A percentile compares a stretch with the other conserved stretches of the same genome.
Conservation (phyloP, 1,284 basidiomycete genomes). For the Mycosarcoma mackinlayi region DNA sequence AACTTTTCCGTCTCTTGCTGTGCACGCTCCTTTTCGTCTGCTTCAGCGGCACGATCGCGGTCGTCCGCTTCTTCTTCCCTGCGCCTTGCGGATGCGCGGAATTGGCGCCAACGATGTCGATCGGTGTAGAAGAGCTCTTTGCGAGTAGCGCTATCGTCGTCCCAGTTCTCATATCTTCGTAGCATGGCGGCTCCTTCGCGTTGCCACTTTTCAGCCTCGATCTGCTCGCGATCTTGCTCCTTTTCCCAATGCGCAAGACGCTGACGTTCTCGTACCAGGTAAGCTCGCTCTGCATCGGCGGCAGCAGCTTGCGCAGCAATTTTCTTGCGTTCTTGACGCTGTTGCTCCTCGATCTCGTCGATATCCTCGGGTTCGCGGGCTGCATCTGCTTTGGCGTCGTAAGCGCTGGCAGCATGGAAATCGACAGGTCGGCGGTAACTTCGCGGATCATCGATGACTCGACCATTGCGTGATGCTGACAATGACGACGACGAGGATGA, state of each 20-base stretch:
- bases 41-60: slow-evolving; percentile 37
- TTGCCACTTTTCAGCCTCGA: slow-evolving; percentile 35
- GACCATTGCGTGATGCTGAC: slow-evolving; percentile 19
- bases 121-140: slow-evolving; percentile 56
- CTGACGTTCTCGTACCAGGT: slow-evolving; percentile 42
- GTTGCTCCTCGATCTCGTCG: slow-evolving; percentile 42
- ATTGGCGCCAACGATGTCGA: slow-evolving; percentile 57
- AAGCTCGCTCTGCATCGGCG: slow-evolving; percentile 47
- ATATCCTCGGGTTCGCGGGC: slow-evolving; percentile 50
- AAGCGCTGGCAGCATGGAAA: slow-evolving; percentile 41
- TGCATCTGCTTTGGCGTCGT: slow-evolving; percentile 17
- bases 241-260: slow-evolving; percentile 59
- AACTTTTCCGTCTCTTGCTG: slow-evolving; percentile 59
- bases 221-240: slow-evolving; percentile 29
- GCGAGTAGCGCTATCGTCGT: slow-evolving; percentile 29
- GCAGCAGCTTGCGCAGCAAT: slow-evolving; percentile 43
- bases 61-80: slow-evolving; percentile 57
- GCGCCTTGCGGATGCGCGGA: slow-evolving; percentile 34
- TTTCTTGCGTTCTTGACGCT: slow-evolving; percentile 39
- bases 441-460: slow-evolving; percentile 36
- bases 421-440: slow-evolving; percentile 47
- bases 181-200: slow-evolving; percentile 22
- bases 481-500: slow-evolving; percentile 8
- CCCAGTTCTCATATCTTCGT: slow-evolving; percentile 39
- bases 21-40: slow-evolving; percentile 41